Evolutionary conservation across 495 filamentous ascomycete genomes (phyloP), one percentile per base, ranked within the genome.

Genomic region (Gamarada debralockiae): DNA sequence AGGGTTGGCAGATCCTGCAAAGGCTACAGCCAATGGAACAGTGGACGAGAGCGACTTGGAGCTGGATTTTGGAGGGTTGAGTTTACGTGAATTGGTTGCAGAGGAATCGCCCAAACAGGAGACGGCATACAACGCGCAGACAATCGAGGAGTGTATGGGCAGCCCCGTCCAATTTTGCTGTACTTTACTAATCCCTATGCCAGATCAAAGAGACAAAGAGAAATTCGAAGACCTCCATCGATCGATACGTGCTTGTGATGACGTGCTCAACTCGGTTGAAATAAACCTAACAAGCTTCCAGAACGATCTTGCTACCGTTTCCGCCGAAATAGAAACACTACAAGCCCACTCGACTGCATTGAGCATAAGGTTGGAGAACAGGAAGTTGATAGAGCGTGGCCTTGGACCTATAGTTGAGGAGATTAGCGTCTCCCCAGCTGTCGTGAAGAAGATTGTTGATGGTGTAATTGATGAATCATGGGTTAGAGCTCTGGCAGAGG

Each of bases 401-500:
- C 73, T 98, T 9, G 95, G 88, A 0, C 95, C 93, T 0, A 80
- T 92, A 4, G 89, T 98, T 44, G 95, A 97, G 63, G 90, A 95
- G 55, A 84, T 96, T 45, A 90, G 85, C 54, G 76, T 98, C 29
- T 84, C 95, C 2, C 95, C 93, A 6, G 76, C 79, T 45, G 73
- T 92, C 10, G 87, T 97, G 18, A 80, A 81, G 22, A 85, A 85
- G 62, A 92, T 98, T 34, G 76, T 84, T 0, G 92, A 97, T 57
- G 92, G 91, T 3, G 79, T 85, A 23, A 89, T 98, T 22, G 95
- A 98, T 66, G 89, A 95, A 52, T 77, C 79, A 17, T 98, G 92
- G 91, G 77, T 95, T 23, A 88, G 82, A 58, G 85, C 89, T 13
- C 67, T 97, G 38, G 82, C 85, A 36, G 93, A 96, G 63, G 74